Conservation (phyloP, 371 early-diverging fungal genomes). For the Mortierella sp. region DNA sequence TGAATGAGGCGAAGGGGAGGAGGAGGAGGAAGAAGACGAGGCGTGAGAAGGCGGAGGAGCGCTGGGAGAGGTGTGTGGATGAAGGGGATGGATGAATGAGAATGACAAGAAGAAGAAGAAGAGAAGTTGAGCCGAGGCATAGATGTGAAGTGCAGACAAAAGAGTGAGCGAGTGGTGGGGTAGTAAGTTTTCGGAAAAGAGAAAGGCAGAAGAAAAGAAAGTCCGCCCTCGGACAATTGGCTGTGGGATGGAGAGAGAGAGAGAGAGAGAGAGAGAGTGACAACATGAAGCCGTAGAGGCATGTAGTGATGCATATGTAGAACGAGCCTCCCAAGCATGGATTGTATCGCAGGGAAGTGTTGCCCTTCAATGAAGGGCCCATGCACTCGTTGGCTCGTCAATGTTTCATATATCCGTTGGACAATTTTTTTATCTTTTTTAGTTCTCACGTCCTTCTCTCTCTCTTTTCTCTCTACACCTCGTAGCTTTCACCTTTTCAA, state of each 20-base stretch:
- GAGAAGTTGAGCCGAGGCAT: constrained; percentile 6
- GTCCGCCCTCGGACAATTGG: neutral
- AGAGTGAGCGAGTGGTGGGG: neutral
- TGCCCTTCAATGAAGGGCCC: no score
- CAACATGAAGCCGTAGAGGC: no score
- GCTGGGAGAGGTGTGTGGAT: neutral
- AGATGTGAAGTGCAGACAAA: neutral
- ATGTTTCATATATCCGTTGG: neutral
- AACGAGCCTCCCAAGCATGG: no score
- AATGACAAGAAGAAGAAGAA: neutral
- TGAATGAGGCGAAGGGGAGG: neutral
- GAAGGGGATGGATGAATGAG: neutral
- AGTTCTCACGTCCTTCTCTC: no score
- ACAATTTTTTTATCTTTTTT: neutral
- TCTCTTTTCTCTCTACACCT: neutral
- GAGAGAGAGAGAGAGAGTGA: neutral
- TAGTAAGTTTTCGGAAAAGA: neutral
- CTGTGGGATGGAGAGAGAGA: neutral
- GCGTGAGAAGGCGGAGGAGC: neutral
- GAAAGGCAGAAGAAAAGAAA: neutral
- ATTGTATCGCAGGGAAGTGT: no score
- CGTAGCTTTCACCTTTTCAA: no score
- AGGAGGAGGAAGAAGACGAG: neutral
- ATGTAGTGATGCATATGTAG: no score
- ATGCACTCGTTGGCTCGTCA: neutral